Evolutionary conservation across 2,329 filamentous ascomycete genomes (phyloP).

Genomic region (Aspergillus sp.): DNA sequence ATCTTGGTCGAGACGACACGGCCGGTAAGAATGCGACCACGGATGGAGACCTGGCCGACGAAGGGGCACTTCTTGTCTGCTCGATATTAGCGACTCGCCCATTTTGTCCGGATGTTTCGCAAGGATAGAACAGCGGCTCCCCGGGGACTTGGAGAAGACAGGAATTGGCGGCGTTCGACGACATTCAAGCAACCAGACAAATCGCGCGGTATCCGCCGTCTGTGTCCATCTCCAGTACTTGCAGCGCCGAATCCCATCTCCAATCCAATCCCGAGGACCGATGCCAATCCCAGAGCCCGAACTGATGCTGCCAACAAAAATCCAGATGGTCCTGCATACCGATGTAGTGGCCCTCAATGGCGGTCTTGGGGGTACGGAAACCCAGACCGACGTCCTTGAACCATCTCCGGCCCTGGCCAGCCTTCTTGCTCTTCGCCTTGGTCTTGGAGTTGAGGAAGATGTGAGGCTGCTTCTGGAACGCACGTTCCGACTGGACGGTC

Average conservation of each 20-base stretch:
- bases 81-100: constrained; percentile 17
- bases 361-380: constrained; percentile 96
- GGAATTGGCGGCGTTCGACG: too few relatives aligned
- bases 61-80: constrained; percentile 99
- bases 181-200: too few relatives aligned
- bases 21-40: constrained; percentile 98
- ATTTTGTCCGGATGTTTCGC: constrained; percentile 6
- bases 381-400: constrained; percentile 99
- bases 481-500: constrained; percentile 99
- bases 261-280: constrained; percentile 8
- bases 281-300: constrained; percentile 5
- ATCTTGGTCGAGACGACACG: constrained; percentile 99
- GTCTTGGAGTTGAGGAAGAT: constrained; percentile 98
- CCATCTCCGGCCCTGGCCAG: constrained; percentile 92
- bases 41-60: constrained; percentile 97
- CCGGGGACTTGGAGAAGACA: background rate
- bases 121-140: background rate
- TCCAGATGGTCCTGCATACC: constrained; percentile 56
- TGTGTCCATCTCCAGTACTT: too few relatives aligned
- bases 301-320: constrained; percentile 11
- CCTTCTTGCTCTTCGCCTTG: constrained; percentile 68
- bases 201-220: too few relatives aligned
- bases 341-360: constrained; percentile 98
- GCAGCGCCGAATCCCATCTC: too few relatives aligned
- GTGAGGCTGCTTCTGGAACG: constrained; percentile 99